Conservation (phyloP, 345 rosid species). For the Citrus hindsii region DNA sequence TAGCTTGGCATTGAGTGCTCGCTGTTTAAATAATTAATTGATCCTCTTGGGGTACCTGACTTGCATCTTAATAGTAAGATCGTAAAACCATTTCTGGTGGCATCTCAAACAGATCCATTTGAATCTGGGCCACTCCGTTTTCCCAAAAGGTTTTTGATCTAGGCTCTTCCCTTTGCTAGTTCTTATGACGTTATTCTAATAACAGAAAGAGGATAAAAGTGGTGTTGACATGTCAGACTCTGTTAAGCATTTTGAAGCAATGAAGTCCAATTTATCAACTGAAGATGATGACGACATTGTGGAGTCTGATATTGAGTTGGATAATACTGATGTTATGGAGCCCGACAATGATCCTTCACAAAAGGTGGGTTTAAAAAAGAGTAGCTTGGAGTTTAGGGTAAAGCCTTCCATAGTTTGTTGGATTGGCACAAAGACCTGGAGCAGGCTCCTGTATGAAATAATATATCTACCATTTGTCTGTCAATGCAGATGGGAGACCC, state of each 20-base stretch:
- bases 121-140: background rate
- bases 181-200: background rate
- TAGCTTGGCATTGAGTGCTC: background rate
- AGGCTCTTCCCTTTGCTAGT: background rate
- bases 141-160: background rate
- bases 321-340: slow-evolving; percentile 57
- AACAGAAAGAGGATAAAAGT: slow-evolving; percentile 40
- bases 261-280: slow-evolving; percentile 22
- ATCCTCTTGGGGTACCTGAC: background rate
- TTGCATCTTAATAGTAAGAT: background rate
- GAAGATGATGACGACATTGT: slow-evolving; percentile 46
- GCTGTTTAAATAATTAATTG: background rate
- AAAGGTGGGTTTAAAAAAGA: slow-evolving; percentile 33
- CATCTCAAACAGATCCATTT: background rate
- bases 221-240: slow-evolving; percentile 42
- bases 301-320: slow-evolving; percentile 84
- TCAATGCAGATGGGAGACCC: slow-evolving; percentile 69
- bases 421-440: slow-evolving; percentile 1
- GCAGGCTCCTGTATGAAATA: background rate
- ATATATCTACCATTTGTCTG: slow-evolving; percentile 5
- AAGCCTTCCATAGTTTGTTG: background rate
- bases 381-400: background rate
- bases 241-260: slow-evolving; percentile 20
- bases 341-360: slow-evolving; percentile 75
- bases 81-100: background rate